Conservation (phyloP, 2,329 filamentous ascomycete species). For the Juglanconis oblonga region DNA sequence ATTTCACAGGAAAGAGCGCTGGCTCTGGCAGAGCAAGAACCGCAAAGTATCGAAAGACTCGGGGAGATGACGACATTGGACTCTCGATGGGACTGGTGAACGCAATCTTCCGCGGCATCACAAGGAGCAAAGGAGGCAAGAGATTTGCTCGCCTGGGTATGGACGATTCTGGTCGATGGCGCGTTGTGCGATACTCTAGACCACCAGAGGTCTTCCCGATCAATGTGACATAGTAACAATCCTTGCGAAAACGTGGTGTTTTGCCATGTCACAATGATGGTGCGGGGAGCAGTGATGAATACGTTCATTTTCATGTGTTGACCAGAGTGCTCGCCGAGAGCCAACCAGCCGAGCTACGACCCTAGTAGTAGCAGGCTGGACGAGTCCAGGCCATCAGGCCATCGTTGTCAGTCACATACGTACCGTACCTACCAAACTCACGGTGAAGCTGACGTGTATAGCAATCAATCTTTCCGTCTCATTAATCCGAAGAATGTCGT, state of each 20-base stretch:
- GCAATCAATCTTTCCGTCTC: too few species aligned
- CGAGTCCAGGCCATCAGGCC: too few species aligned
- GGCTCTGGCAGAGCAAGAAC: neutral
- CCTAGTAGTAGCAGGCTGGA: too few species aligned
- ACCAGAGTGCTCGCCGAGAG: too few species aligned
- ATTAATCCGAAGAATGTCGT: too few species aligned
- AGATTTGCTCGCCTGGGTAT: conserved; percentile 5
- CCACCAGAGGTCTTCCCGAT: neutral
- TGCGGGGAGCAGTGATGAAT: too few species aligned
- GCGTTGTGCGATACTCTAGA: neutral
- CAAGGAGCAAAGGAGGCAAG: neutral
- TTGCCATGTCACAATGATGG: too few species aligned
- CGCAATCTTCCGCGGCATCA: conserved; percentile 3
- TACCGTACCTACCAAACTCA: too few species aligned
- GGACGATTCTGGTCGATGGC: conserved; percentile 13
- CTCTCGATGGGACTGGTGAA: conserved; percentile 2
- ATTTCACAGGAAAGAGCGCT: neutral
- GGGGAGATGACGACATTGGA: neutral
- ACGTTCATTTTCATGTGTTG: too few species aligned
- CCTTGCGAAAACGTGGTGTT: neutral
- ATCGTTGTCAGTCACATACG: too few species aligned
- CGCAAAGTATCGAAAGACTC: neutral
- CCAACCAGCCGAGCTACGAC: too few species aligned
- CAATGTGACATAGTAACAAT: neutral
- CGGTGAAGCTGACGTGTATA: too few species aligned